phyloP scores from a whole-genome alignment of 257 asterid species.

The Solanum corneliomulleri region DNA sequence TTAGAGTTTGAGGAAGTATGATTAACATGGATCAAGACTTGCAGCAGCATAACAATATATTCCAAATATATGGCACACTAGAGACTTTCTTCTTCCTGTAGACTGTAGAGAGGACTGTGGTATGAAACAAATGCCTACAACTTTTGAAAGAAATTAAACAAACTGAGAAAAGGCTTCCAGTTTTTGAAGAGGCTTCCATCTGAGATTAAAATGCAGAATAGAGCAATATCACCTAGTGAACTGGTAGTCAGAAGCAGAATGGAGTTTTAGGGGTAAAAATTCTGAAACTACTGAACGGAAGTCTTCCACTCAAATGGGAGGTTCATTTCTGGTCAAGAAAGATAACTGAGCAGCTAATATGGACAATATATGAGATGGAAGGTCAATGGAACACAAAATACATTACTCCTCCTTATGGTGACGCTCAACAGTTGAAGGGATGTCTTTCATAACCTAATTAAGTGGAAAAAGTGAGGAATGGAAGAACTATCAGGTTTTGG shows the following conservation, averaged over 20 bases:
- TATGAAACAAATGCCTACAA: not conserved
- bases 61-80: not conserved
- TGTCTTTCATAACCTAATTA: not conserved
- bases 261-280: not conserved
- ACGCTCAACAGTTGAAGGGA: not conserved
- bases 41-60: not conserved
- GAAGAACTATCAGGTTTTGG: not conserved
- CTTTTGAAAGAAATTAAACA: not conserved
- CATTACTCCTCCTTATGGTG: not conserved
- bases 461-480: not conserved
- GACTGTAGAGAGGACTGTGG: not conserved
- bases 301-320: not conserved
- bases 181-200: not conserved
- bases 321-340: not conserved
- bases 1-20: not conserved
- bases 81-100: not conserved
- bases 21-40: not conserved
- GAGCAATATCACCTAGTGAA: not conserved
- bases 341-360: not conserved
- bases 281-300: not conserved
- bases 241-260: too few species aligned
- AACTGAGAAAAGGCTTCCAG: not conserved
- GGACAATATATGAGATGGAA: not conserved
- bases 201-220: not conserved
- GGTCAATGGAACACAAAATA: not conserved